Evolutionary conservation across 768 basidiomycete genomes (phyloP).

Genomic region (Termitomyces sp.): DNA sequence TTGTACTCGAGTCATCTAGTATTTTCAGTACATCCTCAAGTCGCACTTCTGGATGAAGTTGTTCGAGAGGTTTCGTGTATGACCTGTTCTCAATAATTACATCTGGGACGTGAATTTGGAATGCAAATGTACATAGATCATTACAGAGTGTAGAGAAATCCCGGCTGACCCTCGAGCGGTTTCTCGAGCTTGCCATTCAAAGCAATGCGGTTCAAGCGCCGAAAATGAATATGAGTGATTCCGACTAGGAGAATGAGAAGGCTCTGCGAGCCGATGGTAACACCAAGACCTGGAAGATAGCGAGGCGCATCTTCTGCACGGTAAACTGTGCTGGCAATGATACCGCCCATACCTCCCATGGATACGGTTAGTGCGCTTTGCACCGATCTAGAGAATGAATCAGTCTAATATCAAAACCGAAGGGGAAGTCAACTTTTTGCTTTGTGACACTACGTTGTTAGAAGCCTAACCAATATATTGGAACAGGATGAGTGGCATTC

Average conservation of each 20-base stretch:
- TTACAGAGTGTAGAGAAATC: conserved; percentile 34
- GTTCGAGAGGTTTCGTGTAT: not conserved
- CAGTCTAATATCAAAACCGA: conserved; percentile 1
- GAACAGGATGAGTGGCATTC: not conserved
- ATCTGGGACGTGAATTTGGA: not conserved
- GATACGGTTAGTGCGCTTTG: conserved; percentile 35
- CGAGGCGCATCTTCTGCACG: conserved; percentile 35
- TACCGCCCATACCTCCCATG: conserved; percentile 37
- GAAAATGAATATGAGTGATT: conserved; percentile 28
- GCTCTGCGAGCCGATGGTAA: conserved; percentile 34
- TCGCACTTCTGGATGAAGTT: not conserved
- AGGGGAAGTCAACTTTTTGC: conserved; percentile 26
- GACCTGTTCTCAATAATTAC: not conserved
- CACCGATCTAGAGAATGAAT: conserved; percentile 19
- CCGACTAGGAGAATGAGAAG: conserved; percentile 28
- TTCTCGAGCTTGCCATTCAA: conserved; percentile 25
- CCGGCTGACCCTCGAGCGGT: conserved; percentile 29
- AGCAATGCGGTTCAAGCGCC: conserved; percentile 28
- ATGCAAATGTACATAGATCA: not conserved
- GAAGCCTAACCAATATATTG: conserved; percentile 21
- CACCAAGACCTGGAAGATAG: conserved; percentile 39
- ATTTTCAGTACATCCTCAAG: not conserved
- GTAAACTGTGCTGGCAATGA: conserved; percentile 37
- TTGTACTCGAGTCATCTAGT: not conserved
- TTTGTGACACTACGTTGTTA: conserved; percentile 45